Evolutionary conservation across 257 asterid genomes (phyloP).

Genomic region (Buddleja alternifolia): DNA sequence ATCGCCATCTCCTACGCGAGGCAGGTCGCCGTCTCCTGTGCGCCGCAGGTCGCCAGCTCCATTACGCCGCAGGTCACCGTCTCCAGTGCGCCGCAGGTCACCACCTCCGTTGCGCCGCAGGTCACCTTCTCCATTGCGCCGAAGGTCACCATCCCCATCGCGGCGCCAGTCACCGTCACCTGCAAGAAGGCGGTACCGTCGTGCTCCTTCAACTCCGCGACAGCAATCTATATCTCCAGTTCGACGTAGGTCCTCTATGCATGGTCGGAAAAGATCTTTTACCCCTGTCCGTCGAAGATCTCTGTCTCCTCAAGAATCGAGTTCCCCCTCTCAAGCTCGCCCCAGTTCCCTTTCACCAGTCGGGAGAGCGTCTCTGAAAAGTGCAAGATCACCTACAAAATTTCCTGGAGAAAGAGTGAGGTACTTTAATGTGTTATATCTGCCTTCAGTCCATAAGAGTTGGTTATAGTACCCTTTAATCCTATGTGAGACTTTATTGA

Average conservation of each 20-base stretch:
- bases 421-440: conserved; percentile 40
- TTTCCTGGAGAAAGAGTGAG: conserved; percentile 70
- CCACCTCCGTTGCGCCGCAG: conserved; percentile 44
- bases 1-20: conserved; percentile 31
- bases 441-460: conserved; percentile 13
- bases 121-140: conserved; percentile 48
- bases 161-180: conserved; percentile 52
- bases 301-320: conserved; percentile 47
- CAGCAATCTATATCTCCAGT: conserved; percentile 56
- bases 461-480: background rate
- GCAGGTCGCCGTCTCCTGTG: conserved; percentile 32
- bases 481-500: background rate
- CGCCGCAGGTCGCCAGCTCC: conserved; percentile 34
- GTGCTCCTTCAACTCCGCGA: conserved; percentile 58
- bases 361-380: conserved; percentile 49
- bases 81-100: conserved; percentile 40
- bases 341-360: conserved; percentile 56
- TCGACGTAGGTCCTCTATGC: conserved; percentile 49
- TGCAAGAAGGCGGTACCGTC: conserved; percentile 46
- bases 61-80: conserved; percentile 34
- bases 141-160: conserved; percentile 21
- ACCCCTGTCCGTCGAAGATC: conserved; percentile 51
- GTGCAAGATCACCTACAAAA: conserved; percentile 50
- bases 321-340: conserved; percentile 60
- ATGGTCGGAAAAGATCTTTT: conserved; percentile 50